Evolutionary conservation across 768 basidiomycete genomes (phyloP), one percentile per base, ranked within the genome.

Genomic region (Tricholomella constricta): DNA sequence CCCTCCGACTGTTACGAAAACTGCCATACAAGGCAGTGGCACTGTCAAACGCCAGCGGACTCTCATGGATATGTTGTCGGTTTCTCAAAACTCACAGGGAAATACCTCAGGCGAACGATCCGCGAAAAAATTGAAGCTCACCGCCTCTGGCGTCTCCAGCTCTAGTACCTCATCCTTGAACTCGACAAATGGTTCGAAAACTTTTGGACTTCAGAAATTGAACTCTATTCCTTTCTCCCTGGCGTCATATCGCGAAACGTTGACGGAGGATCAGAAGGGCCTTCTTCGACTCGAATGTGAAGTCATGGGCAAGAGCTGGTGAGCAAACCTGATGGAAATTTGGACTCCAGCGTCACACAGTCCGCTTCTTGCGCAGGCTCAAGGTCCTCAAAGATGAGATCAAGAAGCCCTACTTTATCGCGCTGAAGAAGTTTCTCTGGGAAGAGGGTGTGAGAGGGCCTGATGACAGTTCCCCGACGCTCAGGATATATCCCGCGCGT

Each of bases 401-500:
- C 46, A 79, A 76, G 60, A 86, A 89, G 62, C 80, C 87, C 0
- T 93, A 91, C 68, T 93, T 93, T 61, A 69, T 91, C 46, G 63
- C 79, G 22, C 67, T 93, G 51, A 91, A 93, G 67, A 70, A 74
- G 47, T 90, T 84, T 58, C 75, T 92, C 17, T 84, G 81, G 79
- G 70, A 78, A 5, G 81, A 86, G 63, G 87, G 86, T 15, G 81
- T 86, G 11, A 74, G 65, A 54, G 82, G 79, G 23, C 68, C 75
- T 3, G 72, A 79, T 19, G 80, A 84, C 62, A 73, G 67, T 37
- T 63, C 71, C 19, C 69, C 70, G 15, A 62, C 67, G 31, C 67
- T 80, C 52, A 86, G 81, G 62, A 79, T 97, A 31, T 96, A 88
- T 66, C 94, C 94, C 14, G 72, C 84, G 38, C 83, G 94, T 92